Percentiles rank a stretch among this genome's conserved stretches.
Conservation (phyloP, 106 monocot species). For the Dendrobium nobile region DNA sequence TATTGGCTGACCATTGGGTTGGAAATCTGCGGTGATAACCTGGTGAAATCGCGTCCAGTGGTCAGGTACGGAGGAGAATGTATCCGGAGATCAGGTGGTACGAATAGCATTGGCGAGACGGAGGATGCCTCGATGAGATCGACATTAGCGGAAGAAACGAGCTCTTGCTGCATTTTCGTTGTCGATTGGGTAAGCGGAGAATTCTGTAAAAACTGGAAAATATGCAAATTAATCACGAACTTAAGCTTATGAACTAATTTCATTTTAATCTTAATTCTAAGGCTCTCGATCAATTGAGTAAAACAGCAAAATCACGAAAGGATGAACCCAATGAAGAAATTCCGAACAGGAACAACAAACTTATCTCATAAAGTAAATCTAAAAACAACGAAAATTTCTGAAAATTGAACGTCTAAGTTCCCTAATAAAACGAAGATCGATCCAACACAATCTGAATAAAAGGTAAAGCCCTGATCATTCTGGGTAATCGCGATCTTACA, state of each 20-base stretch:
- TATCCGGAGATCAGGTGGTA: slow-evolving; percentile 9
- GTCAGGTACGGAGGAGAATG: slow-evolving; percentile 12
- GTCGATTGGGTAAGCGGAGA: background rate
- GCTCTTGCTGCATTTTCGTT: slow-evolving; percentile 26
- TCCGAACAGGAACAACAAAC: background rate
- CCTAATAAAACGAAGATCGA: background rate
- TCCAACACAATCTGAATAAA: background rate
- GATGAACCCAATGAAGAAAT: background rate
- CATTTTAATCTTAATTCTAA: background rate
- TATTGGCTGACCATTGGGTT: background rate
- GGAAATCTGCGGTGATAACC: slow-evolving; percentile 27
- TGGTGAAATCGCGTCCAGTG: slow-evolving; percentile 17
- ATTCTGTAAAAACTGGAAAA: background rate
- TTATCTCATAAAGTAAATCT: background rate
- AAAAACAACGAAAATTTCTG: background rate
- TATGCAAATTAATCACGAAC: background rate
- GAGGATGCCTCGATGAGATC: background rate
- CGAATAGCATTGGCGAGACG: slow-evolving; percentile 1
- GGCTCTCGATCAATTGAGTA: background rate
- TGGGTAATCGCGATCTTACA: background rate
- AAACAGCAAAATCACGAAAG: background rate
- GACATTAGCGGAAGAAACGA: slow-evolving; percentile 13
- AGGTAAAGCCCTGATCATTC: background rate
- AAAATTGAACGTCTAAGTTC: background rate
- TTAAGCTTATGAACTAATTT: background rate